phyloP scores from a whole-genome alignment of 129 eudicot species.

The Daucus carota region DH1_v3.0 NC_030385.2:1913001-1913500 shows the following conservation, averaged over 20 bases:
- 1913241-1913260: too few species aligned
- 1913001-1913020: too few species aligned
- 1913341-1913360: not conserved
- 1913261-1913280: not conserved
- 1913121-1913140: not conserved
- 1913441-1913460: too few species aligned
- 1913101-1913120: not conserved
- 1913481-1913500: too few species aligned
- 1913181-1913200: not conserved
- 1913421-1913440: too few species aligned
- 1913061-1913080: not conserved
- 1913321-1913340: not conserved
- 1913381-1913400: too few species aligned
- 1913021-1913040: too few species aligned
- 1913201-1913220: slow-evolving; percentile 1
- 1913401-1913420: too few species aligned
- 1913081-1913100: not conserved
- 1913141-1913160: not conserved
- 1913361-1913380: too few species aligned
- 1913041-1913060: not conserved
- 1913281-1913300: not conserved
- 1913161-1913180: not conserved
- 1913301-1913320: not conserved
- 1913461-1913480: too few species aligned
- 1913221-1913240: not conserved